Evolutionary conservation across 768 basidiomycete genomes (phyloP).

Genomic region (Ramaria rubella): DNA sequence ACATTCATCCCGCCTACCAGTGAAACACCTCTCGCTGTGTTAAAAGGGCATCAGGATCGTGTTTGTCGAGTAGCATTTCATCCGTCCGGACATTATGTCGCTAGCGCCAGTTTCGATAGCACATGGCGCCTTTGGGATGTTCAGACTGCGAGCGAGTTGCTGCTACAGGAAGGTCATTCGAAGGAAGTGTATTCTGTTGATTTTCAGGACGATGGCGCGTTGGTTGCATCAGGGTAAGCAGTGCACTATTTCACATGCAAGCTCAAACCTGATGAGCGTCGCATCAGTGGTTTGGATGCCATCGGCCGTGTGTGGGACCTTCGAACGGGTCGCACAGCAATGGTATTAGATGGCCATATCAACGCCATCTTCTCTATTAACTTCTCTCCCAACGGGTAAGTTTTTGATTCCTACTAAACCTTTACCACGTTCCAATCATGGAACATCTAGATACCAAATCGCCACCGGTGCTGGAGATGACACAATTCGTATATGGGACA

Average conservation of each 20-base stretch:
- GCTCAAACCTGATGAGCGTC: not conserved
- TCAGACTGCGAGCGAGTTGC: constrained; percentile 66
- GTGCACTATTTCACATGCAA: not conserved
- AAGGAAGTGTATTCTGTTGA: constrained; percentile 96
- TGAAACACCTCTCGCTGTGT: constrained; percentile 75
- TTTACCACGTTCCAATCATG: constrained; percentile 3
- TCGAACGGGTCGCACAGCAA: constrained; percentile 89
- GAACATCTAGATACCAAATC: constrained; percentile 95
- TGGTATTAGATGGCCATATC: constrained; percentile 97
- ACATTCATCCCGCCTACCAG: constrained; percentile 33
- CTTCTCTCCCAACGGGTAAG: constrained; percentile 95
- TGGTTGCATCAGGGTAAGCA: constrained; percentile 83
- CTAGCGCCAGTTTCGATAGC: constrained; percentile 93
- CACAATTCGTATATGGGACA: constrained; percentile 98
- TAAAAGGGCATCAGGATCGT: constrained; percentile 86
- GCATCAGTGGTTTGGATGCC: constrained; percentile 81
- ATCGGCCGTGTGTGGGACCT: constrained; percentile 98
- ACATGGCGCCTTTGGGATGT: constrained; percentile 98
- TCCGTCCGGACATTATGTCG: constrained; percentile 89
- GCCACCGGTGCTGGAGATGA: constrained; percentile 97
- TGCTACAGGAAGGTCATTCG: constrained; percentile 94
- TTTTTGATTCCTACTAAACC: constrained; percentile 13
- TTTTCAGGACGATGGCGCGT: constrained; percentile 91
- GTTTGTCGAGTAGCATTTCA: constrained; percentile 95
- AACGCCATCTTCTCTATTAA: constrained; percentile 85